phyloP scores from a whole-genome alignment of 176 grass and related monocot species.

The Neostapfia colusana region DNA sequence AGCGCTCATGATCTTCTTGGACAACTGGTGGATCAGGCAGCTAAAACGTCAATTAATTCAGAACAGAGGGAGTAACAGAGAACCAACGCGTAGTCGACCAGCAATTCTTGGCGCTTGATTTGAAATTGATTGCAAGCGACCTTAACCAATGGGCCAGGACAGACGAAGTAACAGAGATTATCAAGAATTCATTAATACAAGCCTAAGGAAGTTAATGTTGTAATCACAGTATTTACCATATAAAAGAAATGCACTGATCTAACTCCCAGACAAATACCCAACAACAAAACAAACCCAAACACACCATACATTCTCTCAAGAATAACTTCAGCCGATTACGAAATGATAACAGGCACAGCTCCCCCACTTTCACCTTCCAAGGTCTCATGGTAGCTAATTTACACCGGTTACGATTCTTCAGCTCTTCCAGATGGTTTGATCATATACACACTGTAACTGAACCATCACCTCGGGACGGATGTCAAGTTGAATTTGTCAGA shows the following conservation, averaged over 20 bases:
- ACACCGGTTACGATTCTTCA: constrained; percentile 30
- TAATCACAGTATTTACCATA: constrained; percentile 50
- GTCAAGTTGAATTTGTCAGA: constrained; percentile 30
- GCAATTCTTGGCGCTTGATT: too few relatives aligned
- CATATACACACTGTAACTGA: constrained; percentile 45
- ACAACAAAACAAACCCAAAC: constrained; percentile 22
- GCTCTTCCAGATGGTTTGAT: constrained; percentile 34
- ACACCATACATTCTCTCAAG: constrained; percentile 43
- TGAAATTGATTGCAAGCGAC: too few relatives aligned
- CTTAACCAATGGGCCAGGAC: too few relatives aligned
- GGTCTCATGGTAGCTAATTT: constrained; percentile 40
- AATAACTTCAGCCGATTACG: constrained; percentile 38
- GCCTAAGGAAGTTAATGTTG: constrained; percentile 9
- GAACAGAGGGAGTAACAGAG: too few relatives aligned
- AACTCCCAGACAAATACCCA: constrained; percentile 1
- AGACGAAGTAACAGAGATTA: background rate
- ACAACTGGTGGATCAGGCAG: too few relatives aligned
- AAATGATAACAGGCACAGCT: constrained; percentile 36
- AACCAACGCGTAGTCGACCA: too few relatives aligned
- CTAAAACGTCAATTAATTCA: too few relatives aligned
- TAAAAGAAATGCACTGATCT: constrained; percentile 31
- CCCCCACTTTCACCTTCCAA: constrained; percentile 19
- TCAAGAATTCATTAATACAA: constrained; percentile 16
- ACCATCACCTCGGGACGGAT: constrained; percentile 38
- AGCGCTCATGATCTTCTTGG: too few relatives aligned